These are phyloP conservation scores for Rhodotorula sp. DNA, from an alignment of 1,284 basidiomycete species.

Conservation along the genomic window DNA sequence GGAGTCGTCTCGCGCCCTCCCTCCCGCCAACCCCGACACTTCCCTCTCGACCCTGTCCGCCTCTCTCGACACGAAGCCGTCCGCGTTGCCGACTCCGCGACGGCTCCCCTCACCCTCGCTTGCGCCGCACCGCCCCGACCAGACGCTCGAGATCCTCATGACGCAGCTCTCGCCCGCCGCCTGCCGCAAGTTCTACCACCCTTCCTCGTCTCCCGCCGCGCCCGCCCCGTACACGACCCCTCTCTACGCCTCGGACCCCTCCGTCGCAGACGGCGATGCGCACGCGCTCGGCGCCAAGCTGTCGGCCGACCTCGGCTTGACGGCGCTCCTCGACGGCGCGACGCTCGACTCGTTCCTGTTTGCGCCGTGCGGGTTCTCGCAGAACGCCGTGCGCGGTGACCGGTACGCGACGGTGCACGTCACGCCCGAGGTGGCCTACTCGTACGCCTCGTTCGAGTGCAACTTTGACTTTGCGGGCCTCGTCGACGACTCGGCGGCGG, in stretches of 20 bases:
- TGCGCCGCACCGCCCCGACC: constrained; percentile 59
- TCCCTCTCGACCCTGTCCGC: constrained; percentile 41
- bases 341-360: constrained; percentile 92
- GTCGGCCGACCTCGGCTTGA: constrained; percentile 76
- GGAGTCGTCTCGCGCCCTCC: constrained; percentile 51
- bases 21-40: constrained; percentile 45
- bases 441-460: constrained; percentile 97
- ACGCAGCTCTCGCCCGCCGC: constrained; percentile 78
- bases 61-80: constrained; percentile 48
- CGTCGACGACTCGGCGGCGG: constrained; percentile 36
- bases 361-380: constrained; percentile 93
- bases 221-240: constrained; percentile 32
- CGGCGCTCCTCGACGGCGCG: constrained; percentile 78
- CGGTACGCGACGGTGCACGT: constrained; percentile 99
- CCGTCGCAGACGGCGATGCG: constrained; percentile 47
- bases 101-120: constrained; percentile 39
- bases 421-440: constrained; percentile 95
- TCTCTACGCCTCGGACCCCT: constrained; percentile 34
- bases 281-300: constrained; percentile 68
- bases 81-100: constrained; percentile 16
- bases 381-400: constrained; percentile 85
- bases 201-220: constrained; percentile 45
- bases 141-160: constrained; percentile 99
- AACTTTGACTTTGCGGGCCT: constrained; percentile 73
- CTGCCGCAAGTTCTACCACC: constrained; percentile 76